A percentile compares a stretch with the other conserved stretches of the same genome.
Evolutionary conservation across 2,329 filamentous ascomycete genomes (phyloP).

Genomic region (Xylariales sp.): DNA sequence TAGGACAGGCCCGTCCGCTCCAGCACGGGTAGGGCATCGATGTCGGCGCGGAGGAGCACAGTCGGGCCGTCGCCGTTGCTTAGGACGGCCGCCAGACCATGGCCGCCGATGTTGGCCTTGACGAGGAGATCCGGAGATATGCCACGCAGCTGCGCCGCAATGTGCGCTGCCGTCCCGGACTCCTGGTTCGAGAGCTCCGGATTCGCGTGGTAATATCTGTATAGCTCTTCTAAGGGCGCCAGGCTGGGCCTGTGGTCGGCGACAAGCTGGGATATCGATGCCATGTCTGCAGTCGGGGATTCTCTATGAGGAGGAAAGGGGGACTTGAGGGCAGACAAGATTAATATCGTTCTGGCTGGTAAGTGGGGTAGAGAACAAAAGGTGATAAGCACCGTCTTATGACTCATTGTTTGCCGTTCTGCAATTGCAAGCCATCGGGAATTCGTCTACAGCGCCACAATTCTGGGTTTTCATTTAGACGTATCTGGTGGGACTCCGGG

Average conservation of each 20-base stretch:
- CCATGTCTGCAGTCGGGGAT: too few species aligned
- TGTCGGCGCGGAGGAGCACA: slow-evolving; percentile 42
- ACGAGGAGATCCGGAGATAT: slow-evolving; percentile 14
- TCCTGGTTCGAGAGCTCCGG: slow-evolving; percentile 20
- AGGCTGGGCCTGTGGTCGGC: slow-evolving; percentile 3
- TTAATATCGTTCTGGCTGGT: too few species aligned
- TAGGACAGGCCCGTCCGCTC: slow-evolving; percentile 44
- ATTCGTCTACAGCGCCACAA: too few species aligned
- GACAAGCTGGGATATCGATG: background rate
- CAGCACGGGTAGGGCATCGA: slow-evolving; percentile 43
- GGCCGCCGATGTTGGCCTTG: slow-evolving; percentile 18
- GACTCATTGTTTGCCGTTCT: too few species aligned
- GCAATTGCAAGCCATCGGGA: too few species aligned
- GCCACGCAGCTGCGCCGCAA: slow-evolving; percentile 12
- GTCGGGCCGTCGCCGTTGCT: slow-evolving; percentile 21
- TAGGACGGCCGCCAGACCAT: slow-evolving; percentile 20
- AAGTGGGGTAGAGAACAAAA: too few species aligned
- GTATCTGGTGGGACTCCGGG: too few species aligned
- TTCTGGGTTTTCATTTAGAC: too few species aligned
- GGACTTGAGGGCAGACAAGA: too few species aligned
- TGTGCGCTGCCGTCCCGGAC: slow-evolving; percentile 11
- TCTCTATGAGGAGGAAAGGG: too few species aligned
- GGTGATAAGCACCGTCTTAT: too few species aligned
- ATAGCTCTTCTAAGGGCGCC: slow-evolving; percentile 5
- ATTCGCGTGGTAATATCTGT: slow-evolving; percentile 18